A percentile compares a stretch with the other conserved stretches of the same genome.
Conservation (phyloP, 1,284 basidiomycete genomes). For the Schizophyllum amplum region DNA sequence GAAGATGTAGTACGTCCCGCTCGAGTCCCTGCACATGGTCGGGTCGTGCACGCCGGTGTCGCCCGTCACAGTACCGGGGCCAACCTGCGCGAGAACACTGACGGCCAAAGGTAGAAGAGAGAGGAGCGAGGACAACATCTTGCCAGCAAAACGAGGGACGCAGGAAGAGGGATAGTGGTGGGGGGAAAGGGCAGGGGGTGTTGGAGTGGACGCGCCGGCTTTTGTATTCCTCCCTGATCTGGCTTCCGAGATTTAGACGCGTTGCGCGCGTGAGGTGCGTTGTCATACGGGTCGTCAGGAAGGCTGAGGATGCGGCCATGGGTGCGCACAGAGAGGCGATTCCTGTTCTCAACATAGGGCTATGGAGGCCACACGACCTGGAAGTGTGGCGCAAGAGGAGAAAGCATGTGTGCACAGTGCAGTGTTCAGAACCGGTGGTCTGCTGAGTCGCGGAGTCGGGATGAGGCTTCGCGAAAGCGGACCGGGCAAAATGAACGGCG, state of each 20-base stretch:
- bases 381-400: too few relatives aligned
- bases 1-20: conserved; percentile 44
- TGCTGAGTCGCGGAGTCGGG: not conserved
- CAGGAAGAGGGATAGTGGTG: not conserved
- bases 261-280: not conserved
- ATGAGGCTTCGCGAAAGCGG: not conserved
- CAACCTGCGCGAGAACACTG: conserved; percentile 19
- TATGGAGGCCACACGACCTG: not conserved
- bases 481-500: not conserved
- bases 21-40: conserved; percentile 43
- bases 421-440: too few relatives aligned
- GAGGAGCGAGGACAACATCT: conserved; percentile 8
- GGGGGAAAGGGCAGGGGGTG: not conserved
- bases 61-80: conserved; percentile 35
- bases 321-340: too few relatives aligned
- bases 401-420: too few relatives aligned
- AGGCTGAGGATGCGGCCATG: too few relatives aligned
- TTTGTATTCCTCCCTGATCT: not conserved
- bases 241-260: not conserved
- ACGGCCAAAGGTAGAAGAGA: conserved; percentile 13
- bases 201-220: not conserved
- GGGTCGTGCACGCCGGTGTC: conserved; percentile 39
- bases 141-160: not conserved
- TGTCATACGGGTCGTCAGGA: not conserved
- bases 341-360: not conserved